Conservation (phyloP, 1,284 basidiomycete species). For the Leccinum pachyderme region DNA sequence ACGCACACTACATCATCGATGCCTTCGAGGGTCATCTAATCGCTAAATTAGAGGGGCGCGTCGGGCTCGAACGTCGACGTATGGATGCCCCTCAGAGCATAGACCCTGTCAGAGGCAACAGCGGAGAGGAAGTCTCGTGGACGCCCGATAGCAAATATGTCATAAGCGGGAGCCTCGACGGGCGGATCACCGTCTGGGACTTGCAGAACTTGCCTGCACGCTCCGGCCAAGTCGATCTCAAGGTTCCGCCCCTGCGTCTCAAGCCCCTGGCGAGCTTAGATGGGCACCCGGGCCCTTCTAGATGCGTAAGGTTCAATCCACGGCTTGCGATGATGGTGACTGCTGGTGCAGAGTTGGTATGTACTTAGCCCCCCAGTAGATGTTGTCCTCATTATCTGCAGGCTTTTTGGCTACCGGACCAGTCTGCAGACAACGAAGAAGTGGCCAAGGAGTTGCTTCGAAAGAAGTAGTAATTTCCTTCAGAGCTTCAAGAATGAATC, state of each 20-base stretch:
- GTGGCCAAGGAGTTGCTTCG: conserved; percentile 49
- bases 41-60: conserved; percentile 80
- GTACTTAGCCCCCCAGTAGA: conserved; percentile 30
- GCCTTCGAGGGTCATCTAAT: conserved; percentile 82
- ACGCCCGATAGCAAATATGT: conserved; percentile 90
- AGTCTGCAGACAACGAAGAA: conserved; percentile 48
- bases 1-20: conserved; percentile 91
- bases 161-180: conserved; percentile 79
- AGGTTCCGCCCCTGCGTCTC: conserved; percentile 49
- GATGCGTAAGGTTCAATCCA: conserved; percentile 88
- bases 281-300: conserved; percentile 76
- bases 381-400: conserved; percentile 30
- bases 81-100: conserved; percentile 54
- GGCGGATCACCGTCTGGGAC: conserved; percentile 82
- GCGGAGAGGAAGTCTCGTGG: conserved; percentile 90
- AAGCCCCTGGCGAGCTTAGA: conserved; percentile 62
- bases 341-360: conserved; percentile 82
- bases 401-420: conserved; percentile 85
- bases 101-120: conserved; percentile 72
- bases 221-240: conserved; percentile 52
- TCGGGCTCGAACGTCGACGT: conserved; percentile 71
- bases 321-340: conserved; percentile 85
- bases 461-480: conserved; percentile 27
- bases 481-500: neutral
- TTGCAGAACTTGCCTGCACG: conserved; percentile 55